phyloP scores from a whole-genome alignment of 106 monocot species.

The Apostasia ramifera region DNA sequence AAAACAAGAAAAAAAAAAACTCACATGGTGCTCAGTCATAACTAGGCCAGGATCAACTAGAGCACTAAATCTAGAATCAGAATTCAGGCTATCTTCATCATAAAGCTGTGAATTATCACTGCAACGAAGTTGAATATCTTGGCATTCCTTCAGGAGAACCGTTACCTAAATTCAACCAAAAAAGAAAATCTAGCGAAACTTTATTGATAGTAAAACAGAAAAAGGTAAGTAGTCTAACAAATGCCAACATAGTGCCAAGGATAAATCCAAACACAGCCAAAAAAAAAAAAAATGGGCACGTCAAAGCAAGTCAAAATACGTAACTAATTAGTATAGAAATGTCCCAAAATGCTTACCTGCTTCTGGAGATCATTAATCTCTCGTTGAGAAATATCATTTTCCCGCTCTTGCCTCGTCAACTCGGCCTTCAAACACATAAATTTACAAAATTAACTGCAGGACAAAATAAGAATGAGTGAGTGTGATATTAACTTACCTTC shows the following conservation, averaged over 20 bases:
- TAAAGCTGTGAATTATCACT: conserved; percentile 21
- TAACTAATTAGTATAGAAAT: not conserved
- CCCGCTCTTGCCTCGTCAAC: conserved; percentile 65
- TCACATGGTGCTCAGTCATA: conserved; percentile 37
- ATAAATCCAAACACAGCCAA: not conserved
- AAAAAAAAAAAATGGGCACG: not conserved
- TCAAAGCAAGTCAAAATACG: too few relatives aligned
- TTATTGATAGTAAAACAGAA: not conserved
- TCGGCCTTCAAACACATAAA: conserved; percentile 41
- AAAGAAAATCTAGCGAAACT: not conserved
- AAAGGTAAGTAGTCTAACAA: not conserved
- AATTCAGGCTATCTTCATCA: conserved; percentile 13
- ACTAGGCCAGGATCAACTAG: conserved; percentile 16
- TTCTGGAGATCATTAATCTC: conserved; percentile 82
- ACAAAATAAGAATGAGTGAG: not conserved
- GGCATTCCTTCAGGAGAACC: conserved; percentile 93
- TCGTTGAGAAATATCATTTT: conserved; percentile 51
- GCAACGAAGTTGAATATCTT: conserved; percentile 91
- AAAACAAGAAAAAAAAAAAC: conserved; percentile 13
- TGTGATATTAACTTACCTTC: conserved; percentile 38
- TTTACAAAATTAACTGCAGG: not conserved
- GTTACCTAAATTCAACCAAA: conserved; percentile 42
- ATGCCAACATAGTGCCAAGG: not conserved
- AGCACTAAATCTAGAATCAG: conserved; percentile 12
- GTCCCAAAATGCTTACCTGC: conserved; percentile 39